phyloP scores from a whole-genome alignment of 352 stramenopile genomes.

The Globisporangium irregulare region DNA sequence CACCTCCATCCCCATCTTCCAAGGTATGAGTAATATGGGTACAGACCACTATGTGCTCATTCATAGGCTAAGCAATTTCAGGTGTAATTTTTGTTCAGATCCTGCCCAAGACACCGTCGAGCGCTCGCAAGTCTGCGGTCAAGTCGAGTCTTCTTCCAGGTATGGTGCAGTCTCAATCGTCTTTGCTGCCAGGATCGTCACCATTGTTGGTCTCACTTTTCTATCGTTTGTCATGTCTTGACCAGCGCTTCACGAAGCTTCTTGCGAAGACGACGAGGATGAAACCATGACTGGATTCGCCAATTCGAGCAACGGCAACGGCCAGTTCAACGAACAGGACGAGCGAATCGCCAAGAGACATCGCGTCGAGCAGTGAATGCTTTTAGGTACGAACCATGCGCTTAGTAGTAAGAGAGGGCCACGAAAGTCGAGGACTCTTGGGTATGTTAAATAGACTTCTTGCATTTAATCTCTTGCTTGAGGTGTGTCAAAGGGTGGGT shows the following conservation, averaged over 20 bases:
- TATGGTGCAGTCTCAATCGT: not conserved
- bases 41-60: no score
- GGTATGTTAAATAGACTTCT: not conserved
- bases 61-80: no score
- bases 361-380: not conserved
- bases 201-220: not conserved
- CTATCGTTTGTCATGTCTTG: not conserved
- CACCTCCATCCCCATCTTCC: constrained; percentile 65
- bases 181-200: not conserved
- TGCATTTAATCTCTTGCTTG: not conserved
- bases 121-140: constrained; percentile 3
- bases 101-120: not conserved
- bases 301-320: not conserved
- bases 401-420: not conserved
- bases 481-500: not conserved
- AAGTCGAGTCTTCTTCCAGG: constrained; percentile 7
- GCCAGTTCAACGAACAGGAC: not conserved
- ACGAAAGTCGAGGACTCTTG: not conserved
- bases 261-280: not conserved
- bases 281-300: not conserved
- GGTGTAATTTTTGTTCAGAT: not conserved
- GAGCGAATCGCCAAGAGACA: constrained; percentile 5
- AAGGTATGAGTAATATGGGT: constrained; percentile 32
- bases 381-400: not conserved
- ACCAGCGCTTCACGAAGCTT: constrained; percentile 3